Percentiles rank a stretch among this genome's conserved stretches.
These are phyloP conservation scores for Pyrenophora teres DNA, from an alignment of 2,329 filamentous ascomycete genomes.

Conservation along the genomic window DNA sequence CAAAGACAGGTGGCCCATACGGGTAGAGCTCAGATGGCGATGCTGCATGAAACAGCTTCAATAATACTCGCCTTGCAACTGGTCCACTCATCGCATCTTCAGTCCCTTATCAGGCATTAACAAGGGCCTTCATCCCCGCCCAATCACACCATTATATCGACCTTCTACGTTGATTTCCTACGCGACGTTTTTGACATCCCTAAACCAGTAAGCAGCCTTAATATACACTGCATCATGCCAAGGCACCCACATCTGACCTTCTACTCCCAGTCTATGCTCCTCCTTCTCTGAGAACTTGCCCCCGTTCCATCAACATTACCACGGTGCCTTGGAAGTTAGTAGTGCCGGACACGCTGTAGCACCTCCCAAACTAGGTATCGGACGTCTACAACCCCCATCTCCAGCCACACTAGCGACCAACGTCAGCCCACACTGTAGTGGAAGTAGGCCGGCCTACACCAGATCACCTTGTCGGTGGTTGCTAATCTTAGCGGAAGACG, in stretches of 20 bases:
- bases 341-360: slow-evolving; percentile 33
- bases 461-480: slow-evolving; percentile 14
- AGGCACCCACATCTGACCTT: slow-evolving; percentile 26
- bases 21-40: slow-evolving; percentile 6
- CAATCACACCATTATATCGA: slow-evolving; percentile 19
- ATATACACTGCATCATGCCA: slow-evolving; percentile 39
- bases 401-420: slow-evolving; percentile 24
- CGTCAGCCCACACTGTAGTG: slow-evolving; percentile 18
- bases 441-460: slow-evolving; percentile 24
- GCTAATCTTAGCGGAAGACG: slow-evolving; percentile 43
- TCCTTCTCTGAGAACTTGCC: slow-evolving; percentile 21
- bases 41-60: slow-evolving; percentile 18
- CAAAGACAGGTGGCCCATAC: slow-evolving; percentile 3
- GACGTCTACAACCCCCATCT: slow-evolving; percentile 32
- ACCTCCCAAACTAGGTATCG: slow-evolving; percentile 39
- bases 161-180: slow-evolving; percentile 21
- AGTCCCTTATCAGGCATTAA: slow-evolving; percentile 15
- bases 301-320: slow-evolving; percentile 30
- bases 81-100: slow-evolving; percentile 16
- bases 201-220: slow-evolving; percentile 40
- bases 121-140: slow-evolving; percentile 20
- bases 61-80: slow-evolving; percentile 13
- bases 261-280: slow-evolving; percentile 21
- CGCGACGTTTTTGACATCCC: slow-evolving; percentile 32
- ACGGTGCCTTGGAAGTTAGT: slow-evolving; percentile 27